phyloP scores from a whole-genome alignment of 1,284 basidiomycete genomes.

The Neonothopanus nambi region DNA sequence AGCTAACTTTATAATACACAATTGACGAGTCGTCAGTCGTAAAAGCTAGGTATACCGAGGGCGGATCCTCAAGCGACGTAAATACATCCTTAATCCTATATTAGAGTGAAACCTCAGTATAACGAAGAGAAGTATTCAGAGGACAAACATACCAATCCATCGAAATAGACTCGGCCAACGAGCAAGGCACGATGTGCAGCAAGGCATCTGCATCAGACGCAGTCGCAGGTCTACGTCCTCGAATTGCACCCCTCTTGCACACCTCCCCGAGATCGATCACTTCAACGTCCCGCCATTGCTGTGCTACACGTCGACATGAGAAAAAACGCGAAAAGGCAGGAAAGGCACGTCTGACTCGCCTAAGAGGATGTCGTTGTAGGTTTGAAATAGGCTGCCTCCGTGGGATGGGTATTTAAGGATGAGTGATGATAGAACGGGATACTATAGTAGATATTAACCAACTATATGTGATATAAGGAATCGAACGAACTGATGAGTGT shows the following conservation, averaged over 20 bases:
- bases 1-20: conserved; percentile 79
- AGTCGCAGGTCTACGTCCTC: conserved; percentile 51
- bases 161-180: conserved; percentile 64
- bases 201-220: conserved; percentile 33
- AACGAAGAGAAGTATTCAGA: background rate
- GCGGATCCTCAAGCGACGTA: conserved; percentile 42
- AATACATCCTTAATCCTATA: conserved; percentile 61
- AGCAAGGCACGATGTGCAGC: conserved; percentile 66
- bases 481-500: no score
- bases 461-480: no score
- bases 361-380: conserved; percentile 60
- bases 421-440: conserved; percentile 35
- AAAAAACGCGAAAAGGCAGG: conserved; percentile 6
- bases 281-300: conserved; percentile 67
- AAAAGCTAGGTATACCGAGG: conserved; percentile 68
- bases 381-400: conserved; percentile 54
- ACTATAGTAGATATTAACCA: conserved; percentile 24
- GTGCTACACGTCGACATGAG: conserved; percentile 42
- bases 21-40: conserved; percentile 76
- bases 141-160: conserved; percentile 34
- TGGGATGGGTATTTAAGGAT: conserved; percentile 53
- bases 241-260: conserved; percentile 58
- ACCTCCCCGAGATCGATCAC: conserved; percentile 54
- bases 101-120: conserved; percentile 3
- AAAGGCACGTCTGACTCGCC: conserved; percentile 27